A percentile compares a stretch with the other conserved stretches of the same genome.
phyloP scores from a whole-genome alignment of 2,329 filamentous ascomycete species.

The Trichoderma simmonsii region DNA sequence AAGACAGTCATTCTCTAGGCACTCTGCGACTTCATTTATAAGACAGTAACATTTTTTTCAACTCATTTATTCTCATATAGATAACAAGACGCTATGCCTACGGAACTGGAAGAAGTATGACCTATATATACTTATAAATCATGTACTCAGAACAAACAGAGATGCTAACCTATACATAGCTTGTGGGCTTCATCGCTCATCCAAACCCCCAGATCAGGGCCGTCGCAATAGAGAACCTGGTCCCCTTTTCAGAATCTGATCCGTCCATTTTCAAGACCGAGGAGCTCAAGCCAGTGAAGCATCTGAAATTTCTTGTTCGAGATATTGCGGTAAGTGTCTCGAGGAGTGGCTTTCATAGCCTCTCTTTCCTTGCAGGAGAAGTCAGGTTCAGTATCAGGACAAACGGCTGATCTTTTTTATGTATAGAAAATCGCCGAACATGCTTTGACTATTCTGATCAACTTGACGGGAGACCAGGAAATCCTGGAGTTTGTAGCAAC shows the following conservation, averaged over 20 bases:
- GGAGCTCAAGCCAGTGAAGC: slow-evolving; percentile 73
- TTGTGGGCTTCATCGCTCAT: slow-evolving; percentile 90
- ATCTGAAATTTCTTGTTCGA: slow-evolving; percentile 80
- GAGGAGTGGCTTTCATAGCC: background rate
- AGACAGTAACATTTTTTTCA: background rate
- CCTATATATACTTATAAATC: background rate
- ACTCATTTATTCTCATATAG: background rate
- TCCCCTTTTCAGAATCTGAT: slow-evolving; percentile 74
- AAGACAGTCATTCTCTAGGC: slow-evolving; percentile 1
- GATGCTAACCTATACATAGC: slow-evolving; percentile 45
- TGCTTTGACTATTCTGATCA: slow-evolving; percentile 86
- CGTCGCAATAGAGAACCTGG: slow-evolving; percentile 79
- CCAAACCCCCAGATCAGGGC: slow-evolving; percentile 88
- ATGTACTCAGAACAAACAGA: background rate
- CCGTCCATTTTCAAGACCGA: slow-evolving; percentile 80
- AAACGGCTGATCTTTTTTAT: background rate
- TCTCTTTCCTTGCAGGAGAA: background rate
- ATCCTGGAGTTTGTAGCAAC: slow-evolving; percentile 69
- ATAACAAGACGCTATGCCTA: slow-evolving; percentile 55
- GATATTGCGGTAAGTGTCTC: slow-evolving; percentile 68
- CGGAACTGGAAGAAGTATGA: slow-evolving; percentile 70
- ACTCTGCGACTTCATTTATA: background rate
- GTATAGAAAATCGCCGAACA: slow-evolving; percentile 82
- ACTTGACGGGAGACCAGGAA: slow-evolving; percentile 73
- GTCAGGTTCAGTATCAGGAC: background rate